A percentile compares a stretch with the other conserved stretches of the same genome.
phyloP scores from a whole-genome alignment of 192 early-diverging fungal genomes.

The Podila verticillata region DNA sequence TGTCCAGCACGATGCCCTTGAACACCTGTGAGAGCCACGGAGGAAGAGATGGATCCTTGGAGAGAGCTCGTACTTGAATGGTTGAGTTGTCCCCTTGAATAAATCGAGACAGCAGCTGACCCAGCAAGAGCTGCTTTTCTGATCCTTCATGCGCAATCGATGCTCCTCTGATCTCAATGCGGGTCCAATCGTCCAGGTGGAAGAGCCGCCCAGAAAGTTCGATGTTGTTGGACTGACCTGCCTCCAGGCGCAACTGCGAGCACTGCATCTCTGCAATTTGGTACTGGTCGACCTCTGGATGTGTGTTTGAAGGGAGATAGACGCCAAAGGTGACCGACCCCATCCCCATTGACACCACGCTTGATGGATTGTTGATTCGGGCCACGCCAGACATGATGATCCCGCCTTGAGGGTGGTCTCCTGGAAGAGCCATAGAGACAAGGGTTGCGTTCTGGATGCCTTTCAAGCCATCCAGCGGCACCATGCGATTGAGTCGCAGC shows the following conservation, averaged over 20 bases:
- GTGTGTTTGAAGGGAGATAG: conserved; percentile 21
- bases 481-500: conserved; percentile 10
- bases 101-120: conserved; percentile 31
- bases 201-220: conserved; percentile 34
- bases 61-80: conserved; percentile 44
- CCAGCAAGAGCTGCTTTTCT: conserved; percentile 35
- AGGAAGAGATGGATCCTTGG: conserved; percentile 27
- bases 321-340: conserved; percentile 35
- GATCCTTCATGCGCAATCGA: background rate
- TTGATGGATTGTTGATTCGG: conserved; percentile 39
- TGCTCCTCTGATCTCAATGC: background rate
- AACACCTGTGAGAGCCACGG: conserved; percentile 32
- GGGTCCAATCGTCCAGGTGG: conserved; percentile 45
- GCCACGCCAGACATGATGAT: conserved; percentile 35
- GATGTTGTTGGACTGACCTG: conserved; percentile 18
- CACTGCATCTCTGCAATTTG: conserved; percentile 36
- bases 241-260: conserved; percentile 12
- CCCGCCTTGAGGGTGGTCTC: conserved; percentile 32
- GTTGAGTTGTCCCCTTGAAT: conserved; percentile 38
- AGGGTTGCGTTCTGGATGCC: conserved; percentile 34
- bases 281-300: conserved; percentile 35
- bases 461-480: conserved; percentile 31
- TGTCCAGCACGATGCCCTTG: conserved; percentile 36
- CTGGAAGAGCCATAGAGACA: conserved; percentile 31
- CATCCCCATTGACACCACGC: conserved; percentile 23